Evolutionary conservation across 495 filamentous ascomycete species (phyloP).

Genomic region (Ramalina peruviana): DNA sequence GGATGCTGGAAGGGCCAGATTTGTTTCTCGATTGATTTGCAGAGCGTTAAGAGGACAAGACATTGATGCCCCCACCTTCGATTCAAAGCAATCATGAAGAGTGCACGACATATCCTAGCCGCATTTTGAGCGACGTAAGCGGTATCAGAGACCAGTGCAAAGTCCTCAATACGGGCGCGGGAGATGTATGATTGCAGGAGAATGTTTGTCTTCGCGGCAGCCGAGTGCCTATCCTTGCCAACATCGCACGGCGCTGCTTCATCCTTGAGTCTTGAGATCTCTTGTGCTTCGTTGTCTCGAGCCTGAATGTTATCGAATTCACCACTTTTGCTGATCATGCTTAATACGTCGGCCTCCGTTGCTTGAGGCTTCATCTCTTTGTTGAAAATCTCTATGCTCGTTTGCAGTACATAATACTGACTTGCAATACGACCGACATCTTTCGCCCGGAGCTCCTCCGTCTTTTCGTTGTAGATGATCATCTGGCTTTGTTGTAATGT

Average conservation of each 20-base stretch:
- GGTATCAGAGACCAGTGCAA: conserved; percentile 77
- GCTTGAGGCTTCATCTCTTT: conserved; percentile 68
- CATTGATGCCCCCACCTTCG: conserved; percentile 91
- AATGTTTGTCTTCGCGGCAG: conserved; percentile 90
- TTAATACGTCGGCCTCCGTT: conserved; percentile 76
- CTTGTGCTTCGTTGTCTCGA: conserved; percentile 70
- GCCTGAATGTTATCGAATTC: conserved; percentile 97
- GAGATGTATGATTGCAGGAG: conserved; percentile 91
- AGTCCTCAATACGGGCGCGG: conserved; percentile 75
- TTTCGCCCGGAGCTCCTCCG: conserved; percentile 81
- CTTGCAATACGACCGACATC: conserved; percentile 94
- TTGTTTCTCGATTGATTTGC: conserved; percentile 91
- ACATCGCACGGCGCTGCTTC: conserved; percentile 59
- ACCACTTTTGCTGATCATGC: conserved; percentile 90
- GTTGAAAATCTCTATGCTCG: conserved; percentile 91
- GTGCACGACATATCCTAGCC: conserved; percentile 79
- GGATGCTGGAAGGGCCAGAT: conserved; percentile 93
- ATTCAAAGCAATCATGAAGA: conserved; percentile 97
- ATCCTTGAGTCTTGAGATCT: conserved; percentile 52
- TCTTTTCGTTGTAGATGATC: conserved; percentile 93
- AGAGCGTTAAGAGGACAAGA: conserved; percentile 71
- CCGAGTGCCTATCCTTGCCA: conserved; percentile 56
- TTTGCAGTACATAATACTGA: conserved; percentile 88
- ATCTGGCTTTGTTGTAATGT: conserved; percentile 86
- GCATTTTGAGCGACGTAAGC: conserved; percentile 94